A percentile compares a stretch with the other conserved stretches of the same genome.
Evolutionary conservation across 176 grass and related monocot genomes (phyloP).

Genomic region (Cymbopogon citratus): DNA sequence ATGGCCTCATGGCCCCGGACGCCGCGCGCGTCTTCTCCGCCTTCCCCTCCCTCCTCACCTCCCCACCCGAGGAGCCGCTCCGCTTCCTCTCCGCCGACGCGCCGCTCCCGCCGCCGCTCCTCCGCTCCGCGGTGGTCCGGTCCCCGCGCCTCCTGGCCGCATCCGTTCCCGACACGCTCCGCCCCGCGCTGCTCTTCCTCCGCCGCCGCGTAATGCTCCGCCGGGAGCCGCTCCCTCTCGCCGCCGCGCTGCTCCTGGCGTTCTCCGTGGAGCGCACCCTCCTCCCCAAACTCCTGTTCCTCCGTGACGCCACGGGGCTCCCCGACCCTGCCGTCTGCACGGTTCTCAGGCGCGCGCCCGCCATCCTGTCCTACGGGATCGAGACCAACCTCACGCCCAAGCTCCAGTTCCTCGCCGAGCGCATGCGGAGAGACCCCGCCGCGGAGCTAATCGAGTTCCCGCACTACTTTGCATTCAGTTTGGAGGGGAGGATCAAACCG

Average conservation of each 20-base stretch:
- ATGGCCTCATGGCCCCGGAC: constrained; percentile 44
- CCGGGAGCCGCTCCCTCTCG: constrained; percentile 30
- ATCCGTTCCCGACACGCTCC: constrained; percentile 44
- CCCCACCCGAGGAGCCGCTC: constrained; percentile 28
- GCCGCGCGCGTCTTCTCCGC: constrained; percentile 43
- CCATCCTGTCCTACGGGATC: constrained; percentile 69
- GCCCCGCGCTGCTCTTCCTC: constrained; percentile 53
- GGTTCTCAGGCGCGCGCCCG: constrained; percentile 48
- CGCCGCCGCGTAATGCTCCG: constrained; percentile 36
- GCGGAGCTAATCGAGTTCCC: constrained; percentile 60
- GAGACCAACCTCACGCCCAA: constrained; percentile 67
- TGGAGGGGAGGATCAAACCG: constrained; percentile 65
- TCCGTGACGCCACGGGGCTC: constrained; percentile 28
- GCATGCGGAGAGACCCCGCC: constrained; percentile 36
- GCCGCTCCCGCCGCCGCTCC: constrained; percentile 38
- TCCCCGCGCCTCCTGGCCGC: constrained; percentile 61
- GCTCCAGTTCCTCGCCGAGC: constrained; percentile 37
- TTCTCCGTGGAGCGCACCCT: constrained; percentile 68
- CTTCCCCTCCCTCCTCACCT: constrained; percentile 52
- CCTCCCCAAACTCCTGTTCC: constrained; percentile 59
- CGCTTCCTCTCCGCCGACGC: constrained; percentile 41
- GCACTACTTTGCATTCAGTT: constrained; percentile 78
- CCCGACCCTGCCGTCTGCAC: constrained; percentile 37
- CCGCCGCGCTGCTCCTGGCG: constrained; percentile 51
- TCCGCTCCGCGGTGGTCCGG: constrained; percentile 37